Conservation (phyloP, 2,329 filamentous ascomycete species). For the Talaromyces rugulosus region DNA sequence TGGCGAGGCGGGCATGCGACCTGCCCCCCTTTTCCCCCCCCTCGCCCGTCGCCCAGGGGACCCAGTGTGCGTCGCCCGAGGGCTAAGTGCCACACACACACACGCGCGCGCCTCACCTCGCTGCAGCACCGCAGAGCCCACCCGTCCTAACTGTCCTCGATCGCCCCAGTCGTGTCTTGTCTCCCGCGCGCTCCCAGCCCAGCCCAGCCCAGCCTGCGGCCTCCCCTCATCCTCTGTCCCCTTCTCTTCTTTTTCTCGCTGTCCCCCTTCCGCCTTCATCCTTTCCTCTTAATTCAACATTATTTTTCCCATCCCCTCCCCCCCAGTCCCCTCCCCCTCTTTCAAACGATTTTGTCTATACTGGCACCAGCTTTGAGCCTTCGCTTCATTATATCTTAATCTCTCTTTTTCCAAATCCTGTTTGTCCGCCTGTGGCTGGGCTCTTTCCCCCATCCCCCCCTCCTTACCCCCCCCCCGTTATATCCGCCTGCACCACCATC, state of each 20-base stretch:
- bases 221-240: constrained; percentile 16
- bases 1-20: background rate
- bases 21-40: constrained; percentile 3
- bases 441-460: constrained; percentile 20
- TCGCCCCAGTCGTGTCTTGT: constrained; percentile 18
- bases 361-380: background rate
- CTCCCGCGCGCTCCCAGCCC: constrained; percentile 14
- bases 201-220: constrained; percentile 16
- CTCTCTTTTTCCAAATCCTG: constrained; percentile 11
- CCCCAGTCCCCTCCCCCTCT: constrained; percentile 14
- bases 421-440: constrained; percentile 40
- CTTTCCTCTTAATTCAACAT: constrained; percentile 18
- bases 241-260: constrained; percentile 18
- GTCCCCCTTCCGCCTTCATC: constrained; percentile 15
- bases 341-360: constrained; percentile 13
- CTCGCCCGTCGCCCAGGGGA: constrained; percentile 16
- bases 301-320: constrained; percentile 15
- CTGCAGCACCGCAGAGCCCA: background rate
- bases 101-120: background rate
- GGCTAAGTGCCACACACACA: background rate
- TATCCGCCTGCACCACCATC: constrained; percentile 21
- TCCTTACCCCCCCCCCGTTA: constrained; percentile 12
- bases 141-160: constrained; percentile 16
- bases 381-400: constrained; percentile 15
- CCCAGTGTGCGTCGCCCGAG: constrained; percentile 1